Base-by-base conservation (phyloP, 768 basidiomycete species). In the Lactifluus pinguis region DNA sequence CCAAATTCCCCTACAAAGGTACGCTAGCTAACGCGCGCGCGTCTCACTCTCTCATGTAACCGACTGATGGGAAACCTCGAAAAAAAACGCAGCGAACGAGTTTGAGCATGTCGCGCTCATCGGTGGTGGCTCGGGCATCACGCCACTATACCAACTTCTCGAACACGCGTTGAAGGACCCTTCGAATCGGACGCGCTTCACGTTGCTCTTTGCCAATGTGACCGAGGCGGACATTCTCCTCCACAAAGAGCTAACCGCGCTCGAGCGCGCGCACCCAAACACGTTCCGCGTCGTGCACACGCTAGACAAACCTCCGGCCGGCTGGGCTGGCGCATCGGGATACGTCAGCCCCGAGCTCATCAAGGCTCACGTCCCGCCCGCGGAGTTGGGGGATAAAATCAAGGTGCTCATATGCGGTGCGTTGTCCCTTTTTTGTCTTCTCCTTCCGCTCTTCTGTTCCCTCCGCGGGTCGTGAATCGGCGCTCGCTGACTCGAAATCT, bases 71-170 rank as follows among this genome's bases (percentile, higher is more conserved):
- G 25, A 25, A 25, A 25, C 25, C 25, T 2, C 25, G 25, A 25
- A 2, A n/a, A n/a, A 9, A 19, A 19, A 19, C 19, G n/a, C 65
- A 92, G 89, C 78, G 65, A 91, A 92, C 71, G 83, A 92, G 72
- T 86, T 87, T 55, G 89, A 94, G 21, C 78, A 93, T 66, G 85
- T 97, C 57, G 89, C 86, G 13, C 78, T 95, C 67, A 91, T 98
- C 67, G 92, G 91, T 38, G 97, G 97, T 55, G 97, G 97, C 56
- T 88, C 84, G 65, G 97, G 97, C 71, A 92, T 98, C 63, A 87
- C 91, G 9, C 91, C 91, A 2, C 80, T 93, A 49, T 92, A 89
- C 76, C 91, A 92, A 73, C 75, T 97, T 67, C 69, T 95, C 49
- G 77, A 77, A 48, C 83, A 93, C 70, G 87, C 91, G 9, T 81